These are phyloP conservation scores for Heliamphora ciliata DNA, from an alignment of 179 eudicot species.

Conservation along the genomic window DNA sequence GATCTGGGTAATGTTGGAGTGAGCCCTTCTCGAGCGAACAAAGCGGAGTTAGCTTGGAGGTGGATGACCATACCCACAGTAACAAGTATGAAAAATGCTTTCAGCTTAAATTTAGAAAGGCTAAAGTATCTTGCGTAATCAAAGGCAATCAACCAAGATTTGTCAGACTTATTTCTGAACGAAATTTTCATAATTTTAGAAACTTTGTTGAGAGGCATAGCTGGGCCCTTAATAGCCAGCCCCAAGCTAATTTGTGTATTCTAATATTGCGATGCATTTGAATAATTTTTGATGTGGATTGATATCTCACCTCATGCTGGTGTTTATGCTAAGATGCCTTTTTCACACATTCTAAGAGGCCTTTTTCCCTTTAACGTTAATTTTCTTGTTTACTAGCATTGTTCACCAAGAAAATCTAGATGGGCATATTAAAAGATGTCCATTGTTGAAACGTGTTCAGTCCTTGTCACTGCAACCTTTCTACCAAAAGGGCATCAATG, in stretches of 20 bases:
- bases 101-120: slow-evolving; percentile 30
- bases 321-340: slow-evolving; percentile 34
- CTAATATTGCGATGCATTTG: slow-evolving; percentile 22
- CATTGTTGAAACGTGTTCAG: slow-evolving; percentile 51
- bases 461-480: slow-evolving; percentile 50
- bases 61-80: not conserved
- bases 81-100: slow-evolving; percentile 27
- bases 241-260: slow-evolving; percentile 26
- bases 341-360: slow-evolving; percentile 29
- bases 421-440: slow-evolving; percentile 65
- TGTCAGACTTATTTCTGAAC: slow-evolving; percentile 21
- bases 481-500: slow-evolving; percentile 63
- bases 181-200: slow-evolving; percentile 20
- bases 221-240: slow-evolving; percentile 21
- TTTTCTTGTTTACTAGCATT: slow-evolving; percentile 29
- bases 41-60: no score
- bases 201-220: slow-evolving; percentile 25
- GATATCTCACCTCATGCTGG: slow-evolving; percentile 24
- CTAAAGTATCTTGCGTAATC: slow-evolving; percentile 26
- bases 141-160: slow-evolving; percentile 22
- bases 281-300: slow-evolving; percentile 23
- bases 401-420: slow-evolving; percentile 62
- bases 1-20: no score
- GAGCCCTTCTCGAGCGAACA: no score
- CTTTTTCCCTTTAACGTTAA: not conserved